Percentiles rank a stretch among this genome's conserved stretches.
Evolutionary conservation across 2,329 filamentous ascomycete genomes (phyloP).

Genomic region (Fusarium agapanthi): DNA sequence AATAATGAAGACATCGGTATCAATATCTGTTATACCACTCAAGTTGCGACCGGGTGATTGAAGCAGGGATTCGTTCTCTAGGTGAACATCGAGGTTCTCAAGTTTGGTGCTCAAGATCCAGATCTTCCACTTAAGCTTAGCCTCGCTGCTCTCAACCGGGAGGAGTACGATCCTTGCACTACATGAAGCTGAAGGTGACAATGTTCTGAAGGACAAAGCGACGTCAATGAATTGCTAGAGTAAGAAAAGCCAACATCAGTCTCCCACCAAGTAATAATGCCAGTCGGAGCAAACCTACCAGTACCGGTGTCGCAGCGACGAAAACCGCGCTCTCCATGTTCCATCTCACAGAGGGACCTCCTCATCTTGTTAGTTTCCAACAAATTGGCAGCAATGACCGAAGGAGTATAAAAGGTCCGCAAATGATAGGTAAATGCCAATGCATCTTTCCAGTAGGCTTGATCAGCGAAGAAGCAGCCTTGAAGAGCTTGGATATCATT

Average conservation of each 20-base stretch:
- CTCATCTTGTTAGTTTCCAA: background rate
- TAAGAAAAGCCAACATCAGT: background rate
- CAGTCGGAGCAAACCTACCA: background rate
- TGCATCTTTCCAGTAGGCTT: slow-evolving; percentile 29
- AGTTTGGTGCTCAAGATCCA: slow-evolving; percentile 31
- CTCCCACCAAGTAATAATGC: rapidly evolving
- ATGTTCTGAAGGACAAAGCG: slow-evolving; percentile 4
- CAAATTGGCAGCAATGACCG: background rate
- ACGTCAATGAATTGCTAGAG: slow-evolving; percentile 23
- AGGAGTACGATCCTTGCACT: slow-evolving; percentile 11
- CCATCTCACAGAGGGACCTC: background rate
- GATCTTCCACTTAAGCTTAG: slow-evolving; percentile 8
- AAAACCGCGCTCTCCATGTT: slow-evolving; percentile 17
- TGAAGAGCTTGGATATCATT: background rate
- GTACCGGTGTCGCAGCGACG: slow-evolving; percentile 9
- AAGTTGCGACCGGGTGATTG: background rate
- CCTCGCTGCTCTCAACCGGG: background rate
- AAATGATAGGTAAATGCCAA: slow-evolving; percentile 28
- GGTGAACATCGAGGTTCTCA: slow-evolving; percentile 5
- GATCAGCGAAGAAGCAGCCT: slow-evolving; percentile 6
- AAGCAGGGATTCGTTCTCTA: slow-evolving; percentile 8
- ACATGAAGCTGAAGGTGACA: background rate
- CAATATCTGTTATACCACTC: background rate
- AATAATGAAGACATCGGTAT: slow-evolving; percentile 20
- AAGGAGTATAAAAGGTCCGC: slow-evolving; percentile 5